Conservation (phyloP, 345 rosid genomes). For the Eucalyptus curtisii region DNA sequence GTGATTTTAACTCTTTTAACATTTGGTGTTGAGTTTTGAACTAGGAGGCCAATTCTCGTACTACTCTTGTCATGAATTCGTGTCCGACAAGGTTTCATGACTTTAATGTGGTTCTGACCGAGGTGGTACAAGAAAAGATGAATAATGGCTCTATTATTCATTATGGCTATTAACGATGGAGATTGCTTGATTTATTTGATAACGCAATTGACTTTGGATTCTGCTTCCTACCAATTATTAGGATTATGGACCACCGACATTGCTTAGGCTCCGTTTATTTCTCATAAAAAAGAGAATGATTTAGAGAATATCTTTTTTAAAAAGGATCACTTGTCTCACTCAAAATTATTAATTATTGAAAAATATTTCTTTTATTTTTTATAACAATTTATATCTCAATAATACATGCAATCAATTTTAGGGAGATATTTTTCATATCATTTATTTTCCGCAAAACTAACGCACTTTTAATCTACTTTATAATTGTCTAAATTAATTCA, state of each 20-base stretch:
- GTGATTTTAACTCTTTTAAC: too few species aligned
- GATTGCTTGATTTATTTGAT: neutral
- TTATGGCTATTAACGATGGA: neutral
- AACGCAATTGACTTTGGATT: neutral
- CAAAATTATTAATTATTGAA: neutral
- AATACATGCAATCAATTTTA: fast-evolving
- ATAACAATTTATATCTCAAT: neutral
- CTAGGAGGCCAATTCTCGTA: neutral
- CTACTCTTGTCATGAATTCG: neutral
- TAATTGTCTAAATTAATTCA: neutral
- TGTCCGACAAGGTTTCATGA: neutral
- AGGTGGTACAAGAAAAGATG: neutral
- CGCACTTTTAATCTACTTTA: neutral
- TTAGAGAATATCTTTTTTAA: fast-evolving
- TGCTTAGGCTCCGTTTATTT: fast-evolving
- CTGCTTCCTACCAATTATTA: neutral
- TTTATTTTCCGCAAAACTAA: neutral
- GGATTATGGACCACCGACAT: neutral
- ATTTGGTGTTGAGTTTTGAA: neutral
- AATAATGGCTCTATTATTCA: neutral
- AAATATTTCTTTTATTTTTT: neutral
- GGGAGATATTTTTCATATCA: neutral
- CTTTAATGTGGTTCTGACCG: neutral
- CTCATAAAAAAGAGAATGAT: fast-evolving
- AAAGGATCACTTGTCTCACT: neutral